phyloP scores from a whole-genome alignment of 169 alveolate genomes.

The Babesia divergens region DNA sequence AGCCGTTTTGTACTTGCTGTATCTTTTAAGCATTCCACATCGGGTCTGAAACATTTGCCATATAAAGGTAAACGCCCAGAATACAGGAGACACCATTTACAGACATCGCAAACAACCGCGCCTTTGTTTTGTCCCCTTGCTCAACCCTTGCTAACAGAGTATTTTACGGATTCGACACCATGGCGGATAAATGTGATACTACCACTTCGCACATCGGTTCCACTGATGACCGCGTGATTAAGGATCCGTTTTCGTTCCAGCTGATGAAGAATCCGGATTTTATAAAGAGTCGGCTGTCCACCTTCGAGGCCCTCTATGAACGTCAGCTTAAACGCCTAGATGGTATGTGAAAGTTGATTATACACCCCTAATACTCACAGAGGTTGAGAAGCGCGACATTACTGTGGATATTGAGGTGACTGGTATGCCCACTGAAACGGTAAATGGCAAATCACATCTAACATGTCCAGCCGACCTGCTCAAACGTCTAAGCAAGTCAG shows the following conservation, averaged over 20 bases:
- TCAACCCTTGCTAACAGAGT: background rate
- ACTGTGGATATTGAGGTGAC: constrained; percentile 15
- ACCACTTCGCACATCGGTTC: background rate
- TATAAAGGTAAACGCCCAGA: background rate
- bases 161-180: background rate
- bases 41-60: background rate
- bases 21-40: background rate
- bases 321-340: constrained; percentile 71
- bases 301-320: constrained; percentile 77
- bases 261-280: constrained; percentile 71
- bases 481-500: constrained; percentile 28
- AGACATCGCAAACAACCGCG: background rate
- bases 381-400: constrained; percentile 27
- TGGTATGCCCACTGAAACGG: constrained; percentile 6
- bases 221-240: constrained; percentile 24
- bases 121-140: background rate
- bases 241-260: constrained; percentile 37
- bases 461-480: constrained; percentile 54
- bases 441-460: constrained; percentile 30
- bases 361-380: background rate
- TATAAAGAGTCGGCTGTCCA: constrained; percentile 75
- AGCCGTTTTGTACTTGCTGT: background rate
- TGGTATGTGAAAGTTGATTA: background rate
- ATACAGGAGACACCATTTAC: background rate
- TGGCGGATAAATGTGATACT: background rate